Evolutionary conservation across 495 filamentous ascomycete genomes (phyloP).

Genomic region (Chaetomium cochliodes): DNA sequence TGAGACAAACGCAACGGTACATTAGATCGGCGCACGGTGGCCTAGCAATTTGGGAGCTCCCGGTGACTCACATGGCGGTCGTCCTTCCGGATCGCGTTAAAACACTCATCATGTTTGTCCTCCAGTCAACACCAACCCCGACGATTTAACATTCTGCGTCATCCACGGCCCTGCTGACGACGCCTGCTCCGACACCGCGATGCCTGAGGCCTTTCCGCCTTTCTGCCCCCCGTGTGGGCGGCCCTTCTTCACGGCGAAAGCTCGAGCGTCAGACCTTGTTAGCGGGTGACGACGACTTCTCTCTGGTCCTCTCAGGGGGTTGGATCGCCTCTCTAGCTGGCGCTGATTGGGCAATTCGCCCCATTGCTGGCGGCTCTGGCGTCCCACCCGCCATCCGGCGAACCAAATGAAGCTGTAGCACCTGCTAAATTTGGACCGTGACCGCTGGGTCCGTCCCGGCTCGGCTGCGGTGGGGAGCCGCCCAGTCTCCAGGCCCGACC

Average conservation of each 20-base stretch:
- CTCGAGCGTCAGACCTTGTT: no score
- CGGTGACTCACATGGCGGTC: neutral
- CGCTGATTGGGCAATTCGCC: neutral
- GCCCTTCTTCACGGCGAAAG: neutral
- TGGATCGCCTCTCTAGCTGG: neutral
- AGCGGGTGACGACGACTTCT: neutral
- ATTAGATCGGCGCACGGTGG: neutral
- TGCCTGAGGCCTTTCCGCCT: neutral
- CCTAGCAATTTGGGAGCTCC: neutral
- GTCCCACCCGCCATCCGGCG: slow-evolving; percentile 14
- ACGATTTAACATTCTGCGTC: neutral
- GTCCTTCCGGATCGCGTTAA: slow-evolving; percentile 23
- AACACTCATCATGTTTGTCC: neutral
- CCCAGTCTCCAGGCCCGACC: neutral
- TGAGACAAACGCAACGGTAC: neutral
- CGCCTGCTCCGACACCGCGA: neutral
- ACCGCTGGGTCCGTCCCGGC: slow-evolving; percentile 21
- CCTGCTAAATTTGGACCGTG: slow-evolving; percentile 27
- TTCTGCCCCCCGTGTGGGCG: neutral
- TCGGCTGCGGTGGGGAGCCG: slow-evolving; percentile 14
- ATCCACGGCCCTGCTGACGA: slow-evolving; percentile 3
- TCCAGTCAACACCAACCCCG: neutral
- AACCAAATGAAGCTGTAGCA: slow-evolving; percentile 22
- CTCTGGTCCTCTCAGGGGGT: neutral
- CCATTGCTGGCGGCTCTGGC: slow-evolving; percentile 6